Evolutionary conservation across 495 filamentous ascomycete genomes (phyloP).

Genomic region (Acidomyces sp.): DNA sequence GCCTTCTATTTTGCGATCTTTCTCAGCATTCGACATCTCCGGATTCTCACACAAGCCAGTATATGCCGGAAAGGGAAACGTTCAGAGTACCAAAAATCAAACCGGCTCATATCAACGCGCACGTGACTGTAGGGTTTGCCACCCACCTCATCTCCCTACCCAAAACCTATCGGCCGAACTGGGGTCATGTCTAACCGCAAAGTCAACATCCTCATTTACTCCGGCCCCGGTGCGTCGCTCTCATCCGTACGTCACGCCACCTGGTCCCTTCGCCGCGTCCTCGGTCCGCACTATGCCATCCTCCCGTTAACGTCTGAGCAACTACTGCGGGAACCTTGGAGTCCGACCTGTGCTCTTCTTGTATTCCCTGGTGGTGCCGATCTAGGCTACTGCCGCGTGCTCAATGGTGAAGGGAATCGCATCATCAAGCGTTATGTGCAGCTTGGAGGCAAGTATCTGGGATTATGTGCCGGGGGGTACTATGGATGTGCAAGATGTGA

Average conservation of each 20-base stretch:
- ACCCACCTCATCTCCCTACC: no score
- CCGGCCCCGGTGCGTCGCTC: conserved; percentile 62
- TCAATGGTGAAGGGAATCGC: conserved; percentile 81
- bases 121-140: background rate
- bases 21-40: conserved; percentile 38
- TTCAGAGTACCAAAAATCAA: background rate
- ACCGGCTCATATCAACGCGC: background rate
- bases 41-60: background rate
- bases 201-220: conserved; percentile 24
- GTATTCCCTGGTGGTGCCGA: conserved; percentile 95
- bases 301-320: conserved; percentile 65
- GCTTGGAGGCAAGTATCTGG: conserved; percentile 72
- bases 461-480: conserved; percentile 90
- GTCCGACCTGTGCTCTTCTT: conserved; percentile 68
- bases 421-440: conserved; percentile 73
- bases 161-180: no score
- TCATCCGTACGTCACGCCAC: conserved; percentile 83
- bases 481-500: conserved; percentile 73
- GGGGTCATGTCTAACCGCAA: conserved; percentile 5
- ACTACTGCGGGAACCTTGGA: conserved; percentile 87
- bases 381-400: conserved; percentile 71
- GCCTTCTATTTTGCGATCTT: conserved; percentile 28
- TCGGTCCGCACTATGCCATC: conserved; percentile 90
- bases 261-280: conserved; percentile 72
- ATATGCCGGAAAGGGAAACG: background rate